Evolutionary conservation across 2,329 filamentous ascomycete species (phyloP).

Genomic region (Ceratocystis cacaofunesta): DNA sequence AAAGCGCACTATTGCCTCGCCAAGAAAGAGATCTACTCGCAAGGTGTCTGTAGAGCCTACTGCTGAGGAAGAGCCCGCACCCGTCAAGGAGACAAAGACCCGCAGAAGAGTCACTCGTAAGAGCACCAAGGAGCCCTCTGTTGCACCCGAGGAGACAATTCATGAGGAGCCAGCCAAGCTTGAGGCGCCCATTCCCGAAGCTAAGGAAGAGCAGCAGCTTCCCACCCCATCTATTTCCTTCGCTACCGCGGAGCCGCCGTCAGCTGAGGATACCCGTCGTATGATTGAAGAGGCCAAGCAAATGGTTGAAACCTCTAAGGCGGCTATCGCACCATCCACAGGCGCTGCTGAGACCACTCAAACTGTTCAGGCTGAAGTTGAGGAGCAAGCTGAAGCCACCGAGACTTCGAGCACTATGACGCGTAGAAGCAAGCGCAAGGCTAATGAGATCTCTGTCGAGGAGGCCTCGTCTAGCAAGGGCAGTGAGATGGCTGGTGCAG

Average conservation of each 20-base stretch:
- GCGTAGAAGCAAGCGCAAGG: constrained; percentile 57
- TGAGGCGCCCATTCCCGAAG: constrained; percentile 41
- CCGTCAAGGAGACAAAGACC: constrained; percentile 12
- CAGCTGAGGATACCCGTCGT: constrained; percentile 60
- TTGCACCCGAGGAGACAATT: constrained; percentile 24
- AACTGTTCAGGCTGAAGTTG: constrained; percentile 23
- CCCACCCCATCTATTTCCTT: constrained; percentile 23
- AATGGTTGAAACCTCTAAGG: constrained; percentile 61
- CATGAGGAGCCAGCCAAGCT: constrained; percentile 54
- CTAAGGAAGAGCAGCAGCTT: background rate
- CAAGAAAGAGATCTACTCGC: constrained; percentile 12
- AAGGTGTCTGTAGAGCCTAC: constrained; percentile 16
- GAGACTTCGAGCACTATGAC: constrained; percentile 26
- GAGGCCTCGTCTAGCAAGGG: constrained; percentile 27
- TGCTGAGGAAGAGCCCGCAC: constrained; percentile 1
- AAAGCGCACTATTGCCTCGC: constrained; percentile 28
- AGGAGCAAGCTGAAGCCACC: constrained; percentile 28
- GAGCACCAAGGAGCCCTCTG: constrained; percentile 27
- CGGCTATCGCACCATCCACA: constrained; percentile 24
- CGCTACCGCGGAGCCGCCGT: constrained; percentile 48
- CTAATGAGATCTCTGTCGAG: constrained; percentile 54
- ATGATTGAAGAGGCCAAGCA: constrained; percentile 78
- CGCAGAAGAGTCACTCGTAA: constrained; percentile 15
- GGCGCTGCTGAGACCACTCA: constrained; percentile 21
- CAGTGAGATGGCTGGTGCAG: constrained; percentile 8